phyloP scores from a whole-genome alignment of 176 grass and related monocot genomes.

The Triticum turgidum region DNA sequence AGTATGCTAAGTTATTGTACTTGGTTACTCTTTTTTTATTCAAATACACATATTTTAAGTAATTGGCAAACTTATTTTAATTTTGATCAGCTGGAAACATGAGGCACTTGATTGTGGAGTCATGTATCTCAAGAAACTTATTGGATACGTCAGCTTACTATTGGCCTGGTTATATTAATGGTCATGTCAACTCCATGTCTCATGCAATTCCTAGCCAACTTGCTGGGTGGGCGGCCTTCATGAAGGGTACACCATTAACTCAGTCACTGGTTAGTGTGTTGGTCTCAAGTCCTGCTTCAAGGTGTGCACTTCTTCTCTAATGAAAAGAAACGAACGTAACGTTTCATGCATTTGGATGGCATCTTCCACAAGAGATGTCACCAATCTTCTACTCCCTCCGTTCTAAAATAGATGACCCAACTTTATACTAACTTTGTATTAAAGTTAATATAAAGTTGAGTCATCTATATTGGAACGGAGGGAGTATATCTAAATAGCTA shows the following conservation, averaged over 20 bases:
- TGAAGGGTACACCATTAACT: conserved; percentile 75
- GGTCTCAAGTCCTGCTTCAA: conserved; percentile 75
- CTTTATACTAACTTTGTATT: too few relatives aligned
- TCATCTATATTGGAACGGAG: too few relatives aligned
- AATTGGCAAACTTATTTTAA: neutral
- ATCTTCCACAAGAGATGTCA: conserved; percentile 15
- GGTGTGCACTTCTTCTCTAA: conserved; percentile 61
- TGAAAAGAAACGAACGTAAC: conserved; percentile 20
- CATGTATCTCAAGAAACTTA: conserved; percentile 88
- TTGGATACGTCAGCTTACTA: conserved; percentile 89
- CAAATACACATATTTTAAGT: conserved; percentile 23
- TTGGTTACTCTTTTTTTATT: conserved; percentile 22
- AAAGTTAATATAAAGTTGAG: too few relatives aligned
- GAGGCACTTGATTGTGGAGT: conserved; percentile 94
- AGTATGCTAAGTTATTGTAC: conserved; percentile 64
- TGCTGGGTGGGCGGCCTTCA: conserved; percentile 83
- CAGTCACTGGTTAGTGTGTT: conserved; percentile 66
- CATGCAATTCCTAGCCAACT: conserved; percentile 68
- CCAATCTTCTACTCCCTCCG: neutral
- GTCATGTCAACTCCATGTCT: conserved; percentile 52
- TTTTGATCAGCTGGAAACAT: conserved; percentile 88
- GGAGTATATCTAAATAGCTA: too few relatives aligned
- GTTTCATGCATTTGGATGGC: conserved; percentile 17
- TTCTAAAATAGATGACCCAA: too few relatives aligned
- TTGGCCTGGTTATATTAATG: conserved; percentile 84